Evolutionary conservation across 352 stramenopile genomes (phyloP), one percentile per base, ranked within the genome.

Genomic region (Stramenopiles sp.): DNA sequence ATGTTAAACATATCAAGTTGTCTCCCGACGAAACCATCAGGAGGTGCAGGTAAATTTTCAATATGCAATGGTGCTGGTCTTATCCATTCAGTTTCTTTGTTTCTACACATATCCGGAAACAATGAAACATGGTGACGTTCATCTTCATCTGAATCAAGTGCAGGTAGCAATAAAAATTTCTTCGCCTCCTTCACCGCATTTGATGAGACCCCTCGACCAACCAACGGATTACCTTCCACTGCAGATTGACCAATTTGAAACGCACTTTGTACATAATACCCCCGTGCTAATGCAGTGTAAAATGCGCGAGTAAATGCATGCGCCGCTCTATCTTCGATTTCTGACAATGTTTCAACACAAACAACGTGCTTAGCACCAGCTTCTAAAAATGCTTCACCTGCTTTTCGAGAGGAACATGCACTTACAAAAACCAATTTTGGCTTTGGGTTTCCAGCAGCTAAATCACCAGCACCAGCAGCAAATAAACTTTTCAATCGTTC

Each of bases 281-380:
- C 88, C 63, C 89, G 82, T 20, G 86, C 82, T 32, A 93, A 81
- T 7, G 87, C 83, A 4, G 90, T 80, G 78, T 92, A 93, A 80
- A 93, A 92, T 43, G 84, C 85, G 27, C 86, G 78, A 13, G 87
- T 91, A 63, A 93, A 93, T 0, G 86, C 85, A 23, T 90, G 79
- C 43, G 87, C 88, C 63, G 87, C 87, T 30, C 83, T 84, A 81
- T 92, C 88, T 78, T 87, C 87, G 6, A 92, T 79, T 78, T 88
- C 82, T 30, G 82, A 85, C 78, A 90, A 86, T 78, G 90, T 83
- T 32, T 85, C 83, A 74, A 96, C 90, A 33, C 93, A 90, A 7
- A 96, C 88, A 0, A 96, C 91, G 73, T 96, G 91, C 0, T 89
- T 88, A 32, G 95, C 90, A 1, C 91, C 91, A 0, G 90, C 91